Percentiles rank a stretch among this genome's conserved stretches.
Conservation (phyloP, 2,329 filamentous ascomycete genomes). For the Aspergillus persii region DNA sequence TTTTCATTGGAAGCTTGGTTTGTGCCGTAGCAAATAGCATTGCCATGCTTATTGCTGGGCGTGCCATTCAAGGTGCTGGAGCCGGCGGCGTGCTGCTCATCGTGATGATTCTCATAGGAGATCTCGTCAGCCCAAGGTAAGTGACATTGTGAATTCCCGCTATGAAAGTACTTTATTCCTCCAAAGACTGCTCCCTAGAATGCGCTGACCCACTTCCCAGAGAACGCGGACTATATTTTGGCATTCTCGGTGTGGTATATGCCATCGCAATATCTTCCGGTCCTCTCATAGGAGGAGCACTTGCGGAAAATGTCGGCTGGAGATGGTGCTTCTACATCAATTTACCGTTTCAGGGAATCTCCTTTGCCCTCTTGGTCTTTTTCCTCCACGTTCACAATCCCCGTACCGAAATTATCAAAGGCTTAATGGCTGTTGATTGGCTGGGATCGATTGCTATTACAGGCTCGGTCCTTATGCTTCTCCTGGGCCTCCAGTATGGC, state of each 20-base stretch:
- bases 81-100: conserved; percentile 1
- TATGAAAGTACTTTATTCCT: conserved; percentile 3
- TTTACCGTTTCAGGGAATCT: conserved; percentile 1
- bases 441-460: conserved; percentile 4
- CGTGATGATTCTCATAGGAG: conserved; percentile 1
- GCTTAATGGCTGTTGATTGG: conserved; percentile 4
- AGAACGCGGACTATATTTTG: conserved; percentile 2
- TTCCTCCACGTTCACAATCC: conserved; percentile 3
- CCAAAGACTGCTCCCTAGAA: conserved; percentile 3
- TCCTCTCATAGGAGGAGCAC: conserved; percentile 3
- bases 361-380: conserved; percentile 2
- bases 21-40: conserved; percentile 2
- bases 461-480: conserved; percentile 2
- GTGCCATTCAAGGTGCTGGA: conserved; percentile 2
- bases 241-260: neutral
- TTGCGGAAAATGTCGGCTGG: conserved; percentile 1
- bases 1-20: neutral
- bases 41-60: conserved; percentile 1
- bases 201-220: conserved; percentile 1
- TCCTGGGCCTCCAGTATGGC: conserved; percentile 4
- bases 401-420: conserved; percentile 5
- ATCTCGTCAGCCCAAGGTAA: conserved; percentile 4
- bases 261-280: neutral
- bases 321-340: neutral
- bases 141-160: conserved; percentile 3